Evolutionary conservation across 257 asterid species (phyloP), one percentile per base, ranked within the genome.

Genomic region (Rauvolfia tetraphylla): DNA sequence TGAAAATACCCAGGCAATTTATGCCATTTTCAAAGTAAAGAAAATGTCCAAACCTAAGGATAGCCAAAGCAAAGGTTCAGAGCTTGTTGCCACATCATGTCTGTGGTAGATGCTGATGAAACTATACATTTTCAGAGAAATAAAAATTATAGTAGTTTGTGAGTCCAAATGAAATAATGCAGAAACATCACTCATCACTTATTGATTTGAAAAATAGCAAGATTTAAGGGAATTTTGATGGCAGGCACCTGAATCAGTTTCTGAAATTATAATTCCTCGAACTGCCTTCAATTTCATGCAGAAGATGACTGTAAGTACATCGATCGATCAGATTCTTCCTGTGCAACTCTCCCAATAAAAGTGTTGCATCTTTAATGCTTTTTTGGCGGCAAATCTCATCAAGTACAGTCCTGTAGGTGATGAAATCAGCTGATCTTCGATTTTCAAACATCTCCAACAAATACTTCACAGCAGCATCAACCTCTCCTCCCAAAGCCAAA

Each of bases 381-480:
- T 66, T 85, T 71, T 85, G 89, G 44, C 96, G 81, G 34, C 87
- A 89, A n/a, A 86, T 78, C 85, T 89, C 97, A 79, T 90, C 95
- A 84, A 88, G 68, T 62, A 94, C 85, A 33, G 98, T 92, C 57
- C 87, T 84, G 73, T 87, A 92, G 61, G 98, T 94, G 44, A 94
- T 89, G 61, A 87, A 85, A 54, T 94, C 96, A 51, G 87, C 88
- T 29, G 85, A 36, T 77, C 92, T 88, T 79, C 80, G 80, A 72
- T 87, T 83, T 36, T 79, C 89, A 76, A 79, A 79, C 97, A 94
- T 89, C 81, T 94, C 98, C 95, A 88, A 84, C 88, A 94, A 87
- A 78, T 82, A 89, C 14, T 82, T 82, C 77, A 92, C 92, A 23
- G 98, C 98, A 82, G 84, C 91, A 80, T 89, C 97, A 74, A 90